Evolutionary conservation across 129 eudicot species (phyloP).

Genomic region (Flaveria trinervia): DNA sequence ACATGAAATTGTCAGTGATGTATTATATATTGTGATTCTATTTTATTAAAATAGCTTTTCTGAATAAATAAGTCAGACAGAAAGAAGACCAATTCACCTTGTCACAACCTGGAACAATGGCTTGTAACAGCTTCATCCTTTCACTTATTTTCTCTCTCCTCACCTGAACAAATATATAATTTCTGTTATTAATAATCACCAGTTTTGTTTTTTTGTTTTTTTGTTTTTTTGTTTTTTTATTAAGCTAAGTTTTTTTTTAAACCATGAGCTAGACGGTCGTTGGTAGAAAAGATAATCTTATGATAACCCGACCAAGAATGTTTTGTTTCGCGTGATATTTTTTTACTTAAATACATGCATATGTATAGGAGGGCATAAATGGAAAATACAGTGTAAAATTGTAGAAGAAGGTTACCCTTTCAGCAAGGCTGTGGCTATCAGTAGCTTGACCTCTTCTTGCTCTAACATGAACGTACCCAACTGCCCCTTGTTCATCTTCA

Average conservation of each 20-base stretch:
- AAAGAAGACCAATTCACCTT: constrained; percentile 61
- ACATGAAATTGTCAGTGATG: constrained; percentile 64
- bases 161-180: constrained; percentile 46
- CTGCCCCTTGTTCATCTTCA: constrained; percentile 40
- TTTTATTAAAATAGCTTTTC: constrained; percentile 4
- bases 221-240: no score
- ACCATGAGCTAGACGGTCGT: no score
- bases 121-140: constrained; percentile 88
- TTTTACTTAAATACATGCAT: no score
- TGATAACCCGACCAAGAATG: no score
- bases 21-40: constrained; percentile 13
- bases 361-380: constrained; percentile 15
- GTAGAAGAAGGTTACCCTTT: constrained; percentile 64
- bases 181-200: not conserved
- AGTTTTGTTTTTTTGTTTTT: no score
- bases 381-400: constrained; percentile 30
- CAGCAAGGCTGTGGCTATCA: constrained; percentile 96
- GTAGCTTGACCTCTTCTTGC: constrained; percentile 99
- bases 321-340: no score
- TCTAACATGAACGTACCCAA: constrained; percentile 87
- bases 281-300: no score
- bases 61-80: constrained; percentile 11
- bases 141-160: constrained; percentile 97
- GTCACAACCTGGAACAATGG: constrained; percentile 98
- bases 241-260: no score